Base-by-base conservation (phyloP, 306 rosid species). In the Rosa lucieae region DNA sequence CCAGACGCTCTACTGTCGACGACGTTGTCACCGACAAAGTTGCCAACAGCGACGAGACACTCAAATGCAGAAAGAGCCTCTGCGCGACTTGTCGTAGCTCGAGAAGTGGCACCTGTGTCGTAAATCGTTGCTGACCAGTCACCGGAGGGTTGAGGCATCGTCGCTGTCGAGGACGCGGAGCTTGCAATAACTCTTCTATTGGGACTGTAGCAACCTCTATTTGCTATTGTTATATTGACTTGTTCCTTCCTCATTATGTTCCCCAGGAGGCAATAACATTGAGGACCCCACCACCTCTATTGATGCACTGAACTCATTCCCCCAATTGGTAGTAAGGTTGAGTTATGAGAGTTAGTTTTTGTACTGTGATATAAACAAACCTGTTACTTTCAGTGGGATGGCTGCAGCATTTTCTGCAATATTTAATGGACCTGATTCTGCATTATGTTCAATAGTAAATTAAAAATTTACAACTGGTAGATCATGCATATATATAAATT, bases 271-370 rank as follows among this genome's bases (percentile, higher is more conserved):
- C 79, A 95, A 95, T 91, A 86, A 81, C 79, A 85, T 95, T 18
- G 83, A 85, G 81, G 94, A 91, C 86, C 83, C 86, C 56, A 83
- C 88, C 65, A 26, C 29, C 29, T 92, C 97, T 61, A 67, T 95
- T 69, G 99, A 92, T 79, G 82, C 92, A 0, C 89, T 95, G 63
- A 92, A 91, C 87, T 84, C 81, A 51, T 92, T 95, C 82, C 97
- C 97, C 1, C 87, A 81, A 47, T 88, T 95, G 85, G 89, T 81
- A 89, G 99, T 95, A 89, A 88, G 89, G 78, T 83, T 87, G 74
- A 80, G 77, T 79, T 29, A 35, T 55, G 18, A 80, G 75, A 63
- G 78, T 73, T 59, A 23, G 37, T 37, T 37, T 83, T 70, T 79
- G 5, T 43, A 40, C 47, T 81, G 43, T 66, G 40, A 61, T 61